These are phyloP conservation scores for Talaromyces sp. DNA, from an alignment of 2,329 filamentous ascomycete species.

Conservation along the genomic window DNA sequence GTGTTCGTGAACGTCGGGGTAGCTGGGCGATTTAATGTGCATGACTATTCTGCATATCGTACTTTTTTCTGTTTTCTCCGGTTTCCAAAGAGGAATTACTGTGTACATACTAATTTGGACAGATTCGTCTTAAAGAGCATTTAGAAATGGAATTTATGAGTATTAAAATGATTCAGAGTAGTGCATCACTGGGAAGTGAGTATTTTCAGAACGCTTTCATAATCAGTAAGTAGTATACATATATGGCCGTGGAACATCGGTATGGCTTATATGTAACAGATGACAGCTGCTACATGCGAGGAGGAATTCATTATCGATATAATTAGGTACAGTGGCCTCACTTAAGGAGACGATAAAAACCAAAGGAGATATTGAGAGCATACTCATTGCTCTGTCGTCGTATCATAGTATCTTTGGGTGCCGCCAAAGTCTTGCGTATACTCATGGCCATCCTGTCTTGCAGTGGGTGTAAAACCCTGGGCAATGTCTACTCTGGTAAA, in stretches of 20 bases:
- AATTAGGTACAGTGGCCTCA: neutral
- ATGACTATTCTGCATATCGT: neutral
- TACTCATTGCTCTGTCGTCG: neutral
- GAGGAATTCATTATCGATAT: neutral
- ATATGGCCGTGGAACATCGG: neutral
- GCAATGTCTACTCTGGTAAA: neutral
- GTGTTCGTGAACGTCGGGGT: constrained; percentile 52
- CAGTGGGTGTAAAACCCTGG: neutral
- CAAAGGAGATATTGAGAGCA: neutral
- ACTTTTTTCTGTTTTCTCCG: neutral
- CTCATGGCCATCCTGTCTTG: neutral
- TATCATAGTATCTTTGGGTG: neutral
- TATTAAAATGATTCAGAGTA: no score
- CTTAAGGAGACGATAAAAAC: neutral
- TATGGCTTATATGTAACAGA: neutral
- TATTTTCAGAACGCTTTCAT: no score
- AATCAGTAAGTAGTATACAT: no score
- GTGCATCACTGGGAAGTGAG: no score
- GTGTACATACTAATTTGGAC: no score
- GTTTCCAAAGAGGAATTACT: neutral
- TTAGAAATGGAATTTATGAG: no score
- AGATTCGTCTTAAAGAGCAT: no score
- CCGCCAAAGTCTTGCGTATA: neutral
- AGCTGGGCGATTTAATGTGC: constrained; percentile 63
- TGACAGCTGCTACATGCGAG: neutral